Conservation (phyloP, 345 rosid genomes). For the Corchorus olitorius region DNA sequence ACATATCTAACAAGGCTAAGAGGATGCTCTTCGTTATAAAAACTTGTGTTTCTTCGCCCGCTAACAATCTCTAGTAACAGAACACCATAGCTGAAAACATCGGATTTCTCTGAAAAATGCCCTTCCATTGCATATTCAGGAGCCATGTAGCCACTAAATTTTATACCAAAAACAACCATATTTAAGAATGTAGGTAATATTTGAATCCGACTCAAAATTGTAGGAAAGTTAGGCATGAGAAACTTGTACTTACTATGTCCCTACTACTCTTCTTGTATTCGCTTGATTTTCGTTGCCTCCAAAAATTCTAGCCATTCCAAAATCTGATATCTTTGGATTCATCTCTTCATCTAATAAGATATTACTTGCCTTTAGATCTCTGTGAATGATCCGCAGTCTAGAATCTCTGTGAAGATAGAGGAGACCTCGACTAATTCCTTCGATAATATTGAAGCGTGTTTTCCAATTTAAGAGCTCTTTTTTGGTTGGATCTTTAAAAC, state of each 20-base stretch:
- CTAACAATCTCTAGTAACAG: conserved; percentile 43
- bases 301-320: conserved; percentile 39
- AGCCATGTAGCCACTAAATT: too few species aligned
- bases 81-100: conserved; percentile 45
- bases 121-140: conserved; percentile 54
- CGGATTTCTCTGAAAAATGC: conserved; percentile 42
- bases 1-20: conserved; percentile 17
- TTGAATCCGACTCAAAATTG: too few species aligned
- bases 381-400: conserved; percentile 22
- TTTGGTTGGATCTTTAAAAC: conserved; percentile 7
- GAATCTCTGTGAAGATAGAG: conserved; percentile 36
- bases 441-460: conserved; percentile 22
- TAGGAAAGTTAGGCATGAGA: neutral
- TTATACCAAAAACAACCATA: too few species aligned
- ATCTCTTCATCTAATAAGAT: conserved; percentile 32
- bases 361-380: conserved; percentile 34
- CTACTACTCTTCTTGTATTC: conserved; percentile 27
- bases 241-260: conserved; percentile 16
- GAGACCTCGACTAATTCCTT: conserved; percentile 28
- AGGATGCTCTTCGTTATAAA: conserved; percentile 29
- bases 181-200: too few species aligned
- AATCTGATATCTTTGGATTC: conserved; percentile 35
- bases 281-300: conserved; percentile 25
- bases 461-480: conserved; percentile 15
- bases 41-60: conserved; percentile 41